phyloP scores from a whole-genome alignment of 441 rosid genomes.

The Macaranga tanarius region DNA sequence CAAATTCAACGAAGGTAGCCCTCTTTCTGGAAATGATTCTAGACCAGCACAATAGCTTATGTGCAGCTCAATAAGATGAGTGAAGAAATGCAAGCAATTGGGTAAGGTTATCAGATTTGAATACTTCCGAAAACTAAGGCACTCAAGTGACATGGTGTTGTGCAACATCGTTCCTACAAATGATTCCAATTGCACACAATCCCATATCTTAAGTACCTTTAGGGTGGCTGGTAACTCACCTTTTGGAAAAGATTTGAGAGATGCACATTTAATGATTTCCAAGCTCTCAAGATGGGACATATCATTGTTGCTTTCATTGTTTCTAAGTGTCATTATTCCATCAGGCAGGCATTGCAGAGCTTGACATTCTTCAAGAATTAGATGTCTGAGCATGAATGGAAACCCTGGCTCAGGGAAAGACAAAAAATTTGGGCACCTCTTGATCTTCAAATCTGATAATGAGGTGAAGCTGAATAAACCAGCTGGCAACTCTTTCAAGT shows the following conservation, averaged over 20 bases:
- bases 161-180: background rate
- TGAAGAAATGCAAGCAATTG: conserved; percentile 10
- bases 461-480: background rate
- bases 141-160: conserved; percentile 4
- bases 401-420: background rate
- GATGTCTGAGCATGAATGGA: conserved; percentile 13
- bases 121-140: conserved; percentile 1
- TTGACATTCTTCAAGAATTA: conserved; percentile 5
- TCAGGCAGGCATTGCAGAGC: background rate
- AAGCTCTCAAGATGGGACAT: conserved; percentile 7
- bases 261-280: conserved; percentile 13
- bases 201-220: conserved; percentile 6
- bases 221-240: conserved; percentile 3
- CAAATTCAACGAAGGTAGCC: conserved; percentile 9
- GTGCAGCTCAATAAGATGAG: conserved; percentile 11
- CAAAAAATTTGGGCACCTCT: background rate
- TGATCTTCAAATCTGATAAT: background rate
- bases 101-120: background rate
- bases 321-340: background rate
- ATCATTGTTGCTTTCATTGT: background rate
- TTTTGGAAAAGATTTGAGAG: background rate
- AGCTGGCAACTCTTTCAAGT: background rate
- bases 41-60: conserved; percentile 16
- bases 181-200: background rate
- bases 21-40: conserved; percentile 17